phyloP scores from a whole-genome alignment of 768 basidiomycete genomes.

The Rhodotorula toruloides region DNA sequence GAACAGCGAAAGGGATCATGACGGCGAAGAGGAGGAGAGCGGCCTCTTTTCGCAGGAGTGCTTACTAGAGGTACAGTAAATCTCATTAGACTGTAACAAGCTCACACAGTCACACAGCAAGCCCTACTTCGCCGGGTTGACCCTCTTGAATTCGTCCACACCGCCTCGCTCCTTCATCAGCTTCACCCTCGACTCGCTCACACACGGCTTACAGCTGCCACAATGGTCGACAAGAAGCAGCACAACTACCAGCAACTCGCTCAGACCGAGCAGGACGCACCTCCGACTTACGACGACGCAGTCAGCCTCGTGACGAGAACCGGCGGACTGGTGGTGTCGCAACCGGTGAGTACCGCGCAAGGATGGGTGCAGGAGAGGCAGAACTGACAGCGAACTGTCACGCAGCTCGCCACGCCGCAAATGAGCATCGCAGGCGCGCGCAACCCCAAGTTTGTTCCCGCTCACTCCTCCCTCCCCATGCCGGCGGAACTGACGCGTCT shows the following conservation, averaged over 20 bases:
- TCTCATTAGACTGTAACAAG: too few relatives aligned
- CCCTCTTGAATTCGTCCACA: too few relatives aligned
- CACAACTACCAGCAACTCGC: neutral
- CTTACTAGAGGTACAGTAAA: too few relatives aligned
- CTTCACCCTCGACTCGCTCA: too few relatives aligned
- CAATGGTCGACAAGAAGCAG: conserved; percentile 23
- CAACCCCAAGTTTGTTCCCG: conserved; percentile 26
- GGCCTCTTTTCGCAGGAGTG: too few relatives aligned
- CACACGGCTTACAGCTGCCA: too few relatives aligned
- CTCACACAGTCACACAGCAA: too few relatives aligned
- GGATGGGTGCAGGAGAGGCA: fast-evolving
- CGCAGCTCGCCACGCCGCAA: conserved; percentile 1
- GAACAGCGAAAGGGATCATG: too few relatives aligned
- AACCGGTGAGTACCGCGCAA: conserved; percentile 32
- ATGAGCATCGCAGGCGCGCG: conserved; percentile 20
- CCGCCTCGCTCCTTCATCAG: too few relatives aligned
- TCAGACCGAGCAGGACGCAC: neutral
- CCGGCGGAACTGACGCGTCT: neutral
- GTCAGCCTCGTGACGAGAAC: neutral
- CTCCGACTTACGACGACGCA: conserved; percentile 17
- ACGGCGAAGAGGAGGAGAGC: too few relatives aligned
- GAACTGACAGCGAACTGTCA: fast-evolving
- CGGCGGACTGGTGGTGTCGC: neutral
- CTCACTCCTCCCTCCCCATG: neutral
- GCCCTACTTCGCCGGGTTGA: too few relatives aligned